Conservation (phyloP, 306 rosid species). For the Gillenia trifoliata region DNA sequence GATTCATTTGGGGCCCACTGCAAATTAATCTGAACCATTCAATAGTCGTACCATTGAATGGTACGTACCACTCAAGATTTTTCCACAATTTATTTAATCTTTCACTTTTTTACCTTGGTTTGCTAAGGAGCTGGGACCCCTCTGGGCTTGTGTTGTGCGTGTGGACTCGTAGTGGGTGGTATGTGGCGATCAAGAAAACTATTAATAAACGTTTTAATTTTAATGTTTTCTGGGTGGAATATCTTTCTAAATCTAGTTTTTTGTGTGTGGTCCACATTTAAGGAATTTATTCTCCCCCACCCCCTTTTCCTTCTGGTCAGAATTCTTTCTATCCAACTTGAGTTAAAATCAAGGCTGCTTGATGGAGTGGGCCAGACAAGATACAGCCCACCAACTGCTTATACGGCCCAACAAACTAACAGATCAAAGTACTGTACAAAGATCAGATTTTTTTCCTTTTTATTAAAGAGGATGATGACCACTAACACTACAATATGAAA, state of each 20-base stretch:
- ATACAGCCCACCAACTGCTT: slow-evolving; percentile 1
- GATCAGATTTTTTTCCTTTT: background rate
- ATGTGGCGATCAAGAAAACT: background rate
- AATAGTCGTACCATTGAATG: too few relatives aligned
- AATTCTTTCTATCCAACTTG: background rate
- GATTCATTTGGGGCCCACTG: too few relatives aligned
- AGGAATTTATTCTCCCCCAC: background rate
- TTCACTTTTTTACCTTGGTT: background rate
- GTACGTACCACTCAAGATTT: too few relatives aligned
- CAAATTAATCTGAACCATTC: too few relatives aligned
- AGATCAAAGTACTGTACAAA: background rate
- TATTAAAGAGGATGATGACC: background rate
- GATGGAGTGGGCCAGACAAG: background rate
- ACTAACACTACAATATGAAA: too few relatives aligned
- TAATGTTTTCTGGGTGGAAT: background rate
- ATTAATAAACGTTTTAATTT: background rate
- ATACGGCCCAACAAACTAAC: slow-evolving; percentile 1
- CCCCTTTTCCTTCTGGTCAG: background rate
- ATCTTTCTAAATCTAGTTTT: background rate
- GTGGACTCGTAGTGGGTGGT: background rate
- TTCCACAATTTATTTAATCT: too few relatives aligned
- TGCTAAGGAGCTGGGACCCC: slow-evolving; percentile 1
- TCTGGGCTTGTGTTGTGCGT: background rate
- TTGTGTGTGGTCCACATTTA: background rate
- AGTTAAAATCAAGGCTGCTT: background rate